Evolutionary conservation across 148 eudicot species (phyloP).

Genomic region (Rhododendron vialii): DNA sequence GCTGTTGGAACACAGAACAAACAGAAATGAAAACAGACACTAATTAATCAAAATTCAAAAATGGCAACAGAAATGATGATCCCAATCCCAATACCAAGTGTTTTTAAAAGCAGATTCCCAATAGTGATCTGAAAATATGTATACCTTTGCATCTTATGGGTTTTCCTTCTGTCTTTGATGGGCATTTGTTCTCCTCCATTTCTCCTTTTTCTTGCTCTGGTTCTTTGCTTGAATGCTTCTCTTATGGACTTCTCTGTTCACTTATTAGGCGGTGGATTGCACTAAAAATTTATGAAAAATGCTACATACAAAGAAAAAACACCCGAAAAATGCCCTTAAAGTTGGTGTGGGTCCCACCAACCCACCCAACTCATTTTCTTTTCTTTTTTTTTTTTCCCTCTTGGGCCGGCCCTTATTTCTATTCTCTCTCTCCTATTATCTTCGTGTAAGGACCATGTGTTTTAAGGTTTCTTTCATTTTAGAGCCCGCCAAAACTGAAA

Average conservation of each 20-base stretch:
- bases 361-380: too few relatives aligned
- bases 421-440: too few relatives aligned
- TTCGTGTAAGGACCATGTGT: too few relatives aligned
- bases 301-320: too few relatives aligned
- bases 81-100: not conserved
- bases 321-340: too few relatives aligned
- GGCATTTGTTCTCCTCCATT: conserved; percentile 14
- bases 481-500: too few relatives aligned
- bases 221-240: not conserved
- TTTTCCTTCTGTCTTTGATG: conserved; percentile 34
- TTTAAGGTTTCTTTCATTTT: too few relatives aligned
- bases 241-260: not conserved
- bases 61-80: not conserved
- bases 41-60: not conserved
- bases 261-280: not conserved
- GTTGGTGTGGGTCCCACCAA: too few relatives aligned
- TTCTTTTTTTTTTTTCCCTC: too few relatives aligned
- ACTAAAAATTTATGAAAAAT: too few relatives aligned
- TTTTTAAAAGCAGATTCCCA: not conserved
- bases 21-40: not conserved
- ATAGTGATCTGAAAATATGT: not conserved
- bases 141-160: conserved; percentile 57
- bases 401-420: too few relatives aligned
- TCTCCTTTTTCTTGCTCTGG: conserved; percentile 7
- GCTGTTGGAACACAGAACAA: conserved; percentile 29